These are phyloP conservation scores for Odontarrhena argentea DNA, from an alignment of 345 rosid genomes.

Conservation along the genomic window DNA sequence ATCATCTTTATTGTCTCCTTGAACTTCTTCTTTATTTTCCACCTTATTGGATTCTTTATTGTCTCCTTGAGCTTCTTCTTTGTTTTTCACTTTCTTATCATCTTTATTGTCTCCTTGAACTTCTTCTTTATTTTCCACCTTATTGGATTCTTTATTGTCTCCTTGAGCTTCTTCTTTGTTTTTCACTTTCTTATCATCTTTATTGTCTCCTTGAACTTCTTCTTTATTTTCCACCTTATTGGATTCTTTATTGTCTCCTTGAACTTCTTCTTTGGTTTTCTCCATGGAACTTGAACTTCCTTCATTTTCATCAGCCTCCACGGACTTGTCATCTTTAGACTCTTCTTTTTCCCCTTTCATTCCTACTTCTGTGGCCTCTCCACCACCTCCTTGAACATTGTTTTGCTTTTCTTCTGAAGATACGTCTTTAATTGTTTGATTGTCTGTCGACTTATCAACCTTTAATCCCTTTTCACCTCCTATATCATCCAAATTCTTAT, in stretches of 20 bases:
- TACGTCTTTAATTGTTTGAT: background rate
- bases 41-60: background rate
- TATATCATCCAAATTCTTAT: background rate
- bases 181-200: background rate
- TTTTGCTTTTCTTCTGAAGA: background rate
- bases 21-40: background rate
- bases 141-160: background rate
- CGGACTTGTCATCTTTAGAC: background rate
- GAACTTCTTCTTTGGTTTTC: background rate
- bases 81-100: background rate
- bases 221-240: background rate
- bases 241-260: slow-evolving; percentile 4
- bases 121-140: background rate
- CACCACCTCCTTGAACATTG: background rate
- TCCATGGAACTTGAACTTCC: slow-evolving; percentile 2
- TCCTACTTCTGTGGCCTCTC: background rate
- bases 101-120: background rate
- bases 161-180: background rate
- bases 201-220: background rate
- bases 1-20: background rate
- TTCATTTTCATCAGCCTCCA: background rate
- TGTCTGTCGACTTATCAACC: background rate
- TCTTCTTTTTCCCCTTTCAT: background rate
- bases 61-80: background rate
- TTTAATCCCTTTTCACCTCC: background rate